Conservation (phyloP, 2,329 filamentous ascomycete genomes). For the Penicillium sp. region DNA sequence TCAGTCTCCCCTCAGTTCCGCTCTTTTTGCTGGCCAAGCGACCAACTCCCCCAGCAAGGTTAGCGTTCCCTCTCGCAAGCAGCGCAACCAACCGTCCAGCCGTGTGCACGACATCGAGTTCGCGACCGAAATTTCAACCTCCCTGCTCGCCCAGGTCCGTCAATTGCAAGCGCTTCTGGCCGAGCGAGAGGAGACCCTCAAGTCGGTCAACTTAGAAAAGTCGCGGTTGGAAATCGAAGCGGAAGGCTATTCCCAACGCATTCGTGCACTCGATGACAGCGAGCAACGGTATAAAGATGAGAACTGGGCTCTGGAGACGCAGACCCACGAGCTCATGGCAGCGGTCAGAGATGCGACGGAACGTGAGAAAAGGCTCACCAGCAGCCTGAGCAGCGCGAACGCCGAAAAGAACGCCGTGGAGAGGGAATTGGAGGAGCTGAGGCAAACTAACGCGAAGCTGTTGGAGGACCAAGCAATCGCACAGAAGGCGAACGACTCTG, state of each 20-base stretch:
- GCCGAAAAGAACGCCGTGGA: slow-evolving; percentile 77
- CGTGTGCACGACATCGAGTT: slow-evolving; percentile 96
- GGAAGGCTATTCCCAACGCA: slow-evolving; percentile 74
- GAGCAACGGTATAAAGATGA: slow-evolving; percentile 97
- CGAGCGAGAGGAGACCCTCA: slow-evolving; percentile 85
- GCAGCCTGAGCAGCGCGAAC: slow-evolving; percentile 68
- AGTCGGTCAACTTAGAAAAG: slow-evolving; percentile 71
- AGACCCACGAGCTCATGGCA: slow-evolving; percentile 78
- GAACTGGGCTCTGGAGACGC: slow-evolving; percentile 96
- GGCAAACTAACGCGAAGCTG: slow-evolving; percentile 74
- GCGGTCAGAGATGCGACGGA: slow-evolving; percentile 75
- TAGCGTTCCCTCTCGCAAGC: slow-evolving; percentile 80
- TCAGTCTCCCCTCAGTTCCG: slow-evolving; percentile 70
- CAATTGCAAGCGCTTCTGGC: slow-evolving; percentile 81
- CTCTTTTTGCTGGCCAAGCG: slow-evolving; percentile 81
- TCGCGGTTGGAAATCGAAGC: slow-evolving; percentile 80
- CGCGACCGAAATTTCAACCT: slow-evolving; percentile 96
- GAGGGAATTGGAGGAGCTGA: slow-evolving; percentile 88
- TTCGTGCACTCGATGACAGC: slow-evolving; percentile 85
- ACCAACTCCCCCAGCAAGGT: slow-evolving; percentile 87
- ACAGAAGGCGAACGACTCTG: slow-evolving; percentile 84
- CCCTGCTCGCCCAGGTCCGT: slow-evolving; percentile 88
- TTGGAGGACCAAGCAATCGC: slow-evolving; percentile 75
- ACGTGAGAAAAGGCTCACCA: slow-evolving; percentile 78
- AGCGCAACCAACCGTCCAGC: slow-evolving; percentile 85